phyloP scores from a whole-genome alignment of 2,329 filamentous ascomycete genomes.

The Fusarium vanettenii region DNA sequence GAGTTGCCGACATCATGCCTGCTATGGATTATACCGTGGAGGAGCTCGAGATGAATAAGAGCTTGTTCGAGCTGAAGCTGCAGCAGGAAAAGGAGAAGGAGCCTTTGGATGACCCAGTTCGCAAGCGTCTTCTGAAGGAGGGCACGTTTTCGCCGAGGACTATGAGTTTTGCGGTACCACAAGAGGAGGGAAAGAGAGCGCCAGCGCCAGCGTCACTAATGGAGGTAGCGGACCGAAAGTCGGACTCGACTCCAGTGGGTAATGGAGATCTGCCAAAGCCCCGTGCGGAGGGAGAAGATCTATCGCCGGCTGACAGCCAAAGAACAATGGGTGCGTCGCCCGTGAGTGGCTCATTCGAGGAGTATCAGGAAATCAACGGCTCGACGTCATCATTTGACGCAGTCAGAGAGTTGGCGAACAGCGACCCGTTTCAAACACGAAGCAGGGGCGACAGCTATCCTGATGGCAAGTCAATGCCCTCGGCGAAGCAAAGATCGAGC shows the following conservation, averaged over 20 bases:
- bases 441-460: constrained; percentile 46
- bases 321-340: constrained; percentile 43
- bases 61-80: constrained; percentile 77
- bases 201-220: constrained; percentile 13
- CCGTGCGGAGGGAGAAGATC: constrained; percentile 40
- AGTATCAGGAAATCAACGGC: constrained; percentile 59
- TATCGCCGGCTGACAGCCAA: constrained; percentile 43
- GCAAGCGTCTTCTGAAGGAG: constrained; percentile 52
- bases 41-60: constrained; percentile 82
- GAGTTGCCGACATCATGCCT: constrained; percentile 86
- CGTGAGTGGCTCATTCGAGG: constrained; percentile 36
- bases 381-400: constrained; percentile 58
- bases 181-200: constrained; percentile 41
- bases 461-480: constrained; percentile 54
- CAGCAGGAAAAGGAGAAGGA: constrained; percentile 69
- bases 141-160: constrained; percentile 59
- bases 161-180: constrained; percentile 53
- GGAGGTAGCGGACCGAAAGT: constrained; percentile 31
- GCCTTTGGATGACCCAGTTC: constrained; percentile 51
- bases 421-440: constrained; percentile 60
- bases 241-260: constrained; percentile 36
- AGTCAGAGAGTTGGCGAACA: constrained; percentile 60
- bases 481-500: constrained; percentile 66
- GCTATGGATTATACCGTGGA: constrained; percentile 85
- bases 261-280: constrained; percentile 38